Conservation (phyloP, 2,329 filamentous ascomycete genomes). For the Grosmannia serpens region DNA sequence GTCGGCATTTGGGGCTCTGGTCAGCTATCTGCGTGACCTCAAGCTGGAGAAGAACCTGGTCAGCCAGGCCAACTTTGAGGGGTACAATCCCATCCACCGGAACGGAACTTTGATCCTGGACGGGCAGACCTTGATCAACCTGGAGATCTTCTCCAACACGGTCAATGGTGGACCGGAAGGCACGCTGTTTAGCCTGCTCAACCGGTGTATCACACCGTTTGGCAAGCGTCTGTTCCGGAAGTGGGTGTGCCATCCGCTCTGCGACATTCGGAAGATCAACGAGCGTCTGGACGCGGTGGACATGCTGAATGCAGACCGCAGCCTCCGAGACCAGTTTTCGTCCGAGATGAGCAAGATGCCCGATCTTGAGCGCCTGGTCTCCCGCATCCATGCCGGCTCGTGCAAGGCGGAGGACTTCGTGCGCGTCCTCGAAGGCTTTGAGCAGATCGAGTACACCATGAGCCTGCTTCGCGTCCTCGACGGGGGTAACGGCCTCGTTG, state of each 20-base stretch:
- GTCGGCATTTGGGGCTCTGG: constrained; percentile 80
- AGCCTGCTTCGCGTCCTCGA: constrained; percentile 62
- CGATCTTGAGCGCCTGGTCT: constrained; percentile 87
- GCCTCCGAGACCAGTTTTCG: constrained; percentile 75
- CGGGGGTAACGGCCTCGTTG: constrained; percentile 71
- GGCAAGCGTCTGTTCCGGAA: constrained; percentile 92
- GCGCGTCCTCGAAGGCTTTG: constrained; percentile 86
- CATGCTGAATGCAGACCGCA: constrained; percentile 72
- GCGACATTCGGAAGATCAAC: constrained; percentile 79
- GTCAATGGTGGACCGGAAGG: constrained; percentile 77
- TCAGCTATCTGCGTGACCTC: constrained; percentile 75
- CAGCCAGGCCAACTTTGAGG: constrained; percentile 80
- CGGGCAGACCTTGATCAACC: constrained; percentile 90
- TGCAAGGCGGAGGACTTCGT: constrained; percentile 90
- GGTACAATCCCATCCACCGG: constrained; percentile 82
- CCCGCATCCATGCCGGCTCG: constrained; percentile 82
- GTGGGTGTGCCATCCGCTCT: constrained; percentile 93
- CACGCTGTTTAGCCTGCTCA: constrained; percentile 81
- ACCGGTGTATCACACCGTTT: constrained; percentile 91
- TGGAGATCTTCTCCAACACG: constrained; percentile 93
- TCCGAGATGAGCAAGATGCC: constrained; percentile 84
- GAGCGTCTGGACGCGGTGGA: constrained; percentile 91
- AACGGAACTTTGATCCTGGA: constrained; percentile 89
- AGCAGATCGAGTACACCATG: constrained; percentile 95
- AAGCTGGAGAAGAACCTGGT: constrained; percentile 83